Conservation (phyloP, 257 asterid species). For the Ballota nigra region DNA sequence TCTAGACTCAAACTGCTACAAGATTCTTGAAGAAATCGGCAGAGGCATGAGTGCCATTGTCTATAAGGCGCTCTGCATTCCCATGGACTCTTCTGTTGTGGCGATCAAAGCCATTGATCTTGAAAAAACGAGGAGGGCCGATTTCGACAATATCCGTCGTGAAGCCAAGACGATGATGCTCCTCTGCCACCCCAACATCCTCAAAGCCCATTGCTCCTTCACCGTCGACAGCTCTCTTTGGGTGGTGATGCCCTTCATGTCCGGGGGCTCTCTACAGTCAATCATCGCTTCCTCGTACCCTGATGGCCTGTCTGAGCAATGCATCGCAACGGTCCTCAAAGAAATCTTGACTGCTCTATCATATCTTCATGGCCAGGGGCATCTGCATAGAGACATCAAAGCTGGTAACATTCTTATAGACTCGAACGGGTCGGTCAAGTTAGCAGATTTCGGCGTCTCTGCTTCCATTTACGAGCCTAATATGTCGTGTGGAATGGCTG, state of each 20-base stretch:
- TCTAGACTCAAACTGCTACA: constrained; percentile 38
- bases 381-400: constrained; percentile 70
- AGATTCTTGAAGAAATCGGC: constrained; percentile 61
- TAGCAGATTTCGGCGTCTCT: constrained; percentile 87
- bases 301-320: constrained; percentile 69
- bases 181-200: constrained; percentile 80
- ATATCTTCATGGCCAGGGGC: constrained; percentile 81
- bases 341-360: constrained; percentile 55
- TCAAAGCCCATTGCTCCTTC: constrained; percentile 78
- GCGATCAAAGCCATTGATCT: constrained; percentile 84
- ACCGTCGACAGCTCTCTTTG: constrained; percentile 61
- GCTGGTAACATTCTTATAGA: constrained; percentile 75
- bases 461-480: constrained; percentile 64
- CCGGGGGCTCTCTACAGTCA: constrained; percentile 76
- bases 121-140: constrained; percentile 51
- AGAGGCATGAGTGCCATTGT: constrained; percentile 71
- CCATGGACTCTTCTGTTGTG: constrained; percentile 47
- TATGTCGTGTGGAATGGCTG: constrained; percentile 15
- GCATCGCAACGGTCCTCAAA: constrained; percentile 60
- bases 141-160: constrained; percentile 56
- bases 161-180: constrained; percentile 73
- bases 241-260: constrained; percentile 96
- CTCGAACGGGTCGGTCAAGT: constrained; percentile 58
- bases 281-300: constrained; percentile 63
- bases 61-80: constrained; percentile 69